Percentiles rank a stretch among this genome's conserved stretches.
Evolutionary conservation across 2,329 filamentous ascomycete species (phyloP).

Genomic region (Apiospora kogelbergensis): DNA sequence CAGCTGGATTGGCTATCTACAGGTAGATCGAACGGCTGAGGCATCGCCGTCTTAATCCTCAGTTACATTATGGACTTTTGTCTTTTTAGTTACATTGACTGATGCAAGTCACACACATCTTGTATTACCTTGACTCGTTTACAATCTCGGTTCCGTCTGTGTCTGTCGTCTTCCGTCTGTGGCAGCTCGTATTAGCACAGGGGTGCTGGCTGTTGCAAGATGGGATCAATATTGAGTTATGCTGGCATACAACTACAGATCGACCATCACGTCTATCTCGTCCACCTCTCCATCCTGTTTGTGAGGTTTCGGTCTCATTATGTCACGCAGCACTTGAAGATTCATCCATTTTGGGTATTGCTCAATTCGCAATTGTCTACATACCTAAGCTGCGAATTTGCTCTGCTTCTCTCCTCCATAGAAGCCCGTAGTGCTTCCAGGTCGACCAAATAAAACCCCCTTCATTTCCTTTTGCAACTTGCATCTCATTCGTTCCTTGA

Average conservation of each 20-base stretch:
- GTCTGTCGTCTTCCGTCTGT: background rate
- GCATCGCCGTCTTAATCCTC: background rate
- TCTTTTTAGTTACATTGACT: background rate
- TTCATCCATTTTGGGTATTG: background rate
- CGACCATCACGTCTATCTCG: background rate
- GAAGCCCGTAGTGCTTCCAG: background rate
- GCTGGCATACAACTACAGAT: background rate
- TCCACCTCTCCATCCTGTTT: background rate
- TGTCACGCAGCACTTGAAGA: background rate
- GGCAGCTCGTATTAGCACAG: background rate
- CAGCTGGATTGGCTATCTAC: conserved; percentile 9
- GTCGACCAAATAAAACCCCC: background rate
- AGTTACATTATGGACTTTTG: background rate
- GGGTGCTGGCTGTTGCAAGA: background rate
- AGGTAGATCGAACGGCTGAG: background rate
- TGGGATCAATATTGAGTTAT: background rate
- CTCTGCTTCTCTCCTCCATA: background rate
- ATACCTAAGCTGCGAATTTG: background rate
- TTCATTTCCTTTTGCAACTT: background rate
- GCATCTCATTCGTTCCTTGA: background rate
- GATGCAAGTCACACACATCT: background rate
- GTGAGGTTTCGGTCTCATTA: background rate
- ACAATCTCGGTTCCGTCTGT: background rate
- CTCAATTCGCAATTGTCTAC: background rate
- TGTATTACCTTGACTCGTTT: background rate